Percentiles rank a stretch among this genome's conserved stretches.
Evolutionary conservation across 345 rosid genomes (phyloP).

Genomic region (Aegle marmelos): DNA sequence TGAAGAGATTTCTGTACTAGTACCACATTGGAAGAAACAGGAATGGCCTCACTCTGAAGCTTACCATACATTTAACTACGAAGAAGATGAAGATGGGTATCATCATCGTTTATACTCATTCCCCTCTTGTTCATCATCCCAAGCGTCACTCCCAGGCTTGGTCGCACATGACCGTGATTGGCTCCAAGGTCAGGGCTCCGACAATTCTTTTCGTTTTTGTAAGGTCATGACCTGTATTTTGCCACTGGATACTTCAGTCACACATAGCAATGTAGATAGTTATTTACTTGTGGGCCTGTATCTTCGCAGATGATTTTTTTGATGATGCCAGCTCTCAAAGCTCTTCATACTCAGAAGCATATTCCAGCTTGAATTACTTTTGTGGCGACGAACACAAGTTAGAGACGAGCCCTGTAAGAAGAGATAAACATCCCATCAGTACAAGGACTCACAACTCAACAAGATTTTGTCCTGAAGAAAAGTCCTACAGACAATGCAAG

Average conservation of each 20-base stretch:
- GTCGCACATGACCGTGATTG: slow-evolving; percentile 31
- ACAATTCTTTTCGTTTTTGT: background rate
- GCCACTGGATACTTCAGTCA: background rate
- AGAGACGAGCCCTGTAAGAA: slow-evolving; percentile 22
- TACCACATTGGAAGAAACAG: slow-evolving; percentile 43
- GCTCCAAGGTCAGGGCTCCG: slow-evolving; percentile 44
- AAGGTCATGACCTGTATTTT: background rate
- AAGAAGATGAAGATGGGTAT: slow-evolving; percentile 37
- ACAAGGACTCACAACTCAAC: slow-evolving; percentile 39
- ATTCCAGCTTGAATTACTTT: slow-evolving; percentile 50
- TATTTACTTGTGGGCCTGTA: background rate
- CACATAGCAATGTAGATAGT: background rate
- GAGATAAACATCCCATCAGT: slow-evolving; percentile 21
- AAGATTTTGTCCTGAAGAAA: slow-evolving; percentile 54
- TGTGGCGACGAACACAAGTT: slow-evolving; percentile 42
- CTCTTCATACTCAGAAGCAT: slow-evolving; percentile 61
- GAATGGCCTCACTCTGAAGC: slow-evolving; percentile 18
- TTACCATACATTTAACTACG: slow-evolving; percentile 24
- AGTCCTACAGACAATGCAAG: slow-evolving; percentile 32
- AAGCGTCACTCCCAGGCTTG: slow-evolving; percentile 45
- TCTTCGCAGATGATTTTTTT: slow-evolving; percentile 57
- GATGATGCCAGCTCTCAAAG: slow-evolving; percentile 68
- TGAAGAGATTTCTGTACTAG: slow-evolving; percentile 55
- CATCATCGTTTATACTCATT: slow-evolving; percentile 38
- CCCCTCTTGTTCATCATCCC: slow-evolving; percentile 59